These are phyloP conservation scores for Phaseolus coccineus DNA, from an alignment of 331 rosid species.

Conservation along the genomic window DNA sequence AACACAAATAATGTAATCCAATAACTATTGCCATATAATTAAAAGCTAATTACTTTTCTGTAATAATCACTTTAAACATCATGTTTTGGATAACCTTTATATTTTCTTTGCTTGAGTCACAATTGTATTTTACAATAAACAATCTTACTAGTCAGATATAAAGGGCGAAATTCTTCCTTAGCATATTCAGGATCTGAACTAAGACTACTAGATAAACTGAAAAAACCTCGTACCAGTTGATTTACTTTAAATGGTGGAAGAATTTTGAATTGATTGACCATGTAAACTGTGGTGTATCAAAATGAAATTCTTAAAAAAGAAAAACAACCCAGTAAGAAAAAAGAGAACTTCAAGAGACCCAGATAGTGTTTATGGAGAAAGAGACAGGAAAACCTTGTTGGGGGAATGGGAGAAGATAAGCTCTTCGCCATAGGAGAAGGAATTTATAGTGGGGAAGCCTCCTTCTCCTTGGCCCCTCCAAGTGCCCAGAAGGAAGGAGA, in stretches of 20 bases:
- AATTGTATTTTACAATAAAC: no score
- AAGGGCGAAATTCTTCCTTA: neutral
- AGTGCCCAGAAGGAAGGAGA: constrained; percentile 75
- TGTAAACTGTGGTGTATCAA: neutral
- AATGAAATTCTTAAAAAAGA: neutral
- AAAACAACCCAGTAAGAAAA: constrained; percentile 34
- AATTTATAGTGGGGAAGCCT: constrained; percentile 79
- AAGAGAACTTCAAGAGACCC: constrained; percentile 16
- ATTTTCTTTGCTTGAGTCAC: neutral
- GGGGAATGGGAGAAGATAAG: constrained; percentile 77
- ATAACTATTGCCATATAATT: neutral
- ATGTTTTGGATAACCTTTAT: neutral
- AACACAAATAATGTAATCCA: neutral
- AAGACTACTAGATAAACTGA: neutral
- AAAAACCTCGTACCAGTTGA: neutral
- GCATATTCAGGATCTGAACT: neutral
- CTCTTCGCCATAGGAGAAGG: constrained; percentile 83
- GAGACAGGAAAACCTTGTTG: constrained; percentile 61
- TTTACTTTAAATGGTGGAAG: neutral
- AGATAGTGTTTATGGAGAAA: constrained; percentile 1
- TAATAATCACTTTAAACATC: neutral
- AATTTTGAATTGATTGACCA: neutral
- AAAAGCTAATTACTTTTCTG: neutral
- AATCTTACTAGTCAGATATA: neutral
- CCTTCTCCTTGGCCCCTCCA: constrained; percentile 95